Evolutionary conservation across 2,329 filamentous ascomycete genomes (phyloP).

Genomic region (Verticillium tricorpus): DNA sequence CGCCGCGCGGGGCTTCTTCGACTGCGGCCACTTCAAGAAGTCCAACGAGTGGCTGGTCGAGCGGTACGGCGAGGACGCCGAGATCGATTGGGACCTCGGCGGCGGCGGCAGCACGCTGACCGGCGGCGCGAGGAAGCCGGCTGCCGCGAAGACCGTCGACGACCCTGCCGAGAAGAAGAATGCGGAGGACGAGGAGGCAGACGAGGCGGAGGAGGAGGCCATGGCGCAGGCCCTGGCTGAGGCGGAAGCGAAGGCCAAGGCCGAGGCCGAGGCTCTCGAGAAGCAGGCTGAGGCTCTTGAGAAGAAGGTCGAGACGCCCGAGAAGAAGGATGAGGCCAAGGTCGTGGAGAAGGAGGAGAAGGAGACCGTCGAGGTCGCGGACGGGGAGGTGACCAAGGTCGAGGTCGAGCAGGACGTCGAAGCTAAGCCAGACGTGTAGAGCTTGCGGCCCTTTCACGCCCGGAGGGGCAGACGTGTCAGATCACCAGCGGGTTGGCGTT

Average conservation of each 20-base stretch:
- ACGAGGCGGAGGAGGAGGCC: slow-evolving; percentile 8
- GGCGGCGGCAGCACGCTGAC: slow-evolving; percentile 6
- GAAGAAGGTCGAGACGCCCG: slow-evolving; percentile 13
- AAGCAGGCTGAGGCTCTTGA: slow-evolving; percentile 7
- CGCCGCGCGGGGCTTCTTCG: slow-evolving; percentile 76
- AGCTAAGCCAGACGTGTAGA: neutral
- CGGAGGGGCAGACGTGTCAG: neutral
- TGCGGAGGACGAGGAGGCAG: slow-evolving; percentile 8
- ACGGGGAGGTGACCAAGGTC: slow-evolving; percentile 13
- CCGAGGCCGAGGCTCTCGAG: slow-evolving; percentile 15
- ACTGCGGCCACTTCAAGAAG: slow-evolving; percentile 75
- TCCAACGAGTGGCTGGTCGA: slow-evolving; percentile 79
- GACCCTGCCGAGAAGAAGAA: slow-evolving; percentile 6
- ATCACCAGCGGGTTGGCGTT: neutral
- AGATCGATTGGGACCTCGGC: slow-evolving; percentile 77
- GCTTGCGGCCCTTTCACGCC: neutral
- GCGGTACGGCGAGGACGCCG: slow-evolving; percentile 73
- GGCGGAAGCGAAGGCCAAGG: slow-evolving; percentile 1
- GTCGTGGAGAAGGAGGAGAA: slow-evolving; percentile 22
- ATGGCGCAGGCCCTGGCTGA: neutral
- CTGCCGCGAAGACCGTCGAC: slow-evolving; percentile 9
- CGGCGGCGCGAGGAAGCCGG: slow-evolving; percentile 9
- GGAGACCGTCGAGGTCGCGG: slow-evolving; percentile 14
- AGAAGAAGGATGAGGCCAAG: slow-evolving; percentile 7
- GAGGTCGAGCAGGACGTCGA: slow-evolving; percentile 12